These are phyloP conservation scores for Diatrype stigma DNA, from an alignment of 2,329 filamentous ascomycete species.

Conservation along the genomic window DNA sequence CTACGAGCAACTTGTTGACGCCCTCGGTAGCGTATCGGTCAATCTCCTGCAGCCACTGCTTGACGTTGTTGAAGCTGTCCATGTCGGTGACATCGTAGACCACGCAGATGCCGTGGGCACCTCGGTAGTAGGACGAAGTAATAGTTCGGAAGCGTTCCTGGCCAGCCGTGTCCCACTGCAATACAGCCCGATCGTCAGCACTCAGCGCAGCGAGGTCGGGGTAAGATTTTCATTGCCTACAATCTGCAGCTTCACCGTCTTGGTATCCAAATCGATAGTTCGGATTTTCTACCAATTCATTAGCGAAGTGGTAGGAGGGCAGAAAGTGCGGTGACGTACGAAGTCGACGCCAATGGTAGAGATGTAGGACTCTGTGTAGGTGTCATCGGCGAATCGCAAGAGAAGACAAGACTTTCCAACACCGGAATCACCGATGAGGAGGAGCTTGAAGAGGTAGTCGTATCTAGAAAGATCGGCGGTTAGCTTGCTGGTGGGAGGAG, in stretches of 20 bases:
- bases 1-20: slow-evolving; percentile 98
- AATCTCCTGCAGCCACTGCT: slow-evolving; percentile 99
- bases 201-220: neutral
- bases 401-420: slow-evolving; percentile 99
- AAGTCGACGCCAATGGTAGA: slow-evolving; percentile 99
- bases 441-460: slow-evolving; percentile 99
- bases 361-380: slow-evolving; percentile 99
- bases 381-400: slow-evolving; percentile 96
- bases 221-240: slow-evolving; percentile 49
- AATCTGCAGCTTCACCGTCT: slow-evolving; percentile 99
- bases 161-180: slow-evolving; percentile 95
- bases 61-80: slow-evolving; percentile 99
- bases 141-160: slow-evolving; percentile 99
- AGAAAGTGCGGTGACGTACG: slow-evolving; percentile 54
- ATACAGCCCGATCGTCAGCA: slow-evolving; percentile 25
- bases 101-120: slow-evolving; percentile 97
- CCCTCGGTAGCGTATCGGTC: slow-evolving; percentile 98
- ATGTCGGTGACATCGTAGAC: slow-evolving; percentile 99
- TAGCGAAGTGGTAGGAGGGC: slow-evolving; percentile 17
- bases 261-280: slow-evolving; percentile 98
- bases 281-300: slow-evolving; percentile 82
- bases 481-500: slow-evolving; percentile 13
- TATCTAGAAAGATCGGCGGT: slow-evolving; percentile 61
- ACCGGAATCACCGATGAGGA: slow-evolving; percentile 99
- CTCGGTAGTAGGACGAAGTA: slow-evolving; percentile 98